A percentile compares a stretch with the other conserved stretches of the same genome.
phyloP scores from a whole-genome alignment of 164 flowering plant species.

The Magnolia sinica region DNA sequence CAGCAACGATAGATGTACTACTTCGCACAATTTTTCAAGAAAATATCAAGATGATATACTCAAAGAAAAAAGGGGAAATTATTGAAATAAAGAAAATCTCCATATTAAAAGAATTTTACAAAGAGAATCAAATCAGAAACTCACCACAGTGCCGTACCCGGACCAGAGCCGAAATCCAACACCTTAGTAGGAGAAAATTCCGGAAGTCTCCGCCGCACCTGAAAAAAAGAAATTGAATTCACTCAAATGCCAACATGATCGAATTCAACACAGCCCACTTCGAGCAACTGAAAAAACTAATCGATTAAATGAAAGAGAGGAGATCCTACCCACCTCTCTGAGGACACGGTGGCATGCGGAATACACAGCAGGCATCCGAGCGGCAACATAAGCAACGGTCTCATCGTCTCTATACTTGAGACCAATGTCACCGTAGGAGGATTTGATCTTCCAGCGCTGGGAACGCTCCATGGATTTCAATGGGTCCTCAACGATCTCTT shows the following conservation, averaged over 20 bases:
- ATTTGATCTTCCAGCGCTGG: slow-evolving; percentile 82
- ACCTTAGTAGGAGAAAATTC: slow-evolving; percentile 73
- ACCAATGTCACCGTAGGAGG: slow-evolving; percentile 78
- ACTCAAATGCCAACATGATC: not conserved
- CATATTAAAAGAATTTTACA: no score
- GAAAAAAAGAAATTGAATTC: not conserved
- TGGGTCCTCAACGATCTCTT: slow-evolving; percentile 76
- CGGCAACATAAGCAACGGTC: slow-evolving; percentile 81
- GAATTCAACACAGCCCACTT: not conserved
- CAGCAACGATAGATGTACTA: no score
- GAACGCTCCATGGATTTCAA: slow-evolving; percentile 42
- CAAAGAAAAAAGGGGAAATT: no score
- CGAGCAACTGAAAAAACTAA: not conserved
- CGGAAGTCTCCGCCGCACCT: slow-evolving; percentile 84
- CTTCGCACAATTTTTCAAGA: no score
- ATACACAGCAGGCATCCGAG: slow-evolving; percentile 98
- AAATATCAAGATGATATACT: no score
- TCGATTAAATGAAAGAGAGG: not conserved
- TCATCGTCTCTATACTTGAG: slow-evolving; percentile 70
- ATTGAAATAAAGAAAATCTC: no score
- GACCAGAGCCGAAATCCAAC: slow-evolving; percentile 96
- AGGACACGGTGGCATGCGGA: slow-evolving; percentile 83
- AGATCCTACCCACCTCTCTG: slow-evolving; percentile 25
- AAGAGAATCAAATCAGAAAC: slow-evolving; percentile 7
- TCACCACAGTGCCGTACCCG: slow-evolving; percentile 94